phyloP scores from a whole-genome alignment of 2,329 filamentous ascomycete genomes.

The Cercospora zeina region DNA sequence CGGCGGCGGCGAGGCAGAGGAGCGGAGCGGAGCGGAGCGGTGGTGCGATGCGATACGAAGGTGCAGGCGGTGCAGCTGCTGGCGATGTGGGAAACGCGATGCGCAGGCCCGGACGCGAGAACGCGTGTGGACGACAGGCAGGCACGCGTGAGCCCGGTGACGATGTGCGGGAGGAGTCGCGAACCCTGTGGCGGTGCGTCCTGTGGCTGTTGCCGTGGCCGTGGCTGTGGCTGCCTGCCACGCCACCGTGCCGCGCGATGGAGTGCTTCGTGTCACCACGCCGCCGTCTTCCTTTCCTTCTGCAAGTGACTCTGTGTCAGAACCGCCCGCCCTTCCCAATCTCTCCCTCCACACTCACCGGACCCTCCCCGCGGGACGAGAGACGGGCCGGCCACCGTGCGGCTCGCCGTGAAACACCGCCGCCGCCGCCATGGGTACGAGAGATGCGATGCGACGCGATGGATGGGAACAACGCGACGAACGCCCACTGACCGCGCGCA shows the following conservation, averaged over 20 bases:
- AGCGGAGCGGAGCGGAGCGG: not conserved
- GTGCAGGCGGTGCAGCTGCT: not conserved
- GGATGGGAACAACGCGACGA: not conserved
- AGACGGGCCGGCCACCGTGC: conserved; percentile 16
- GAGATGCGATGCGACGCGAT: not conserved
- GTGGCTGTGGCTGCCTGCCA: not conserved
- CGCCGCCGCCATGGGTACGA: conserved; percentile 40
- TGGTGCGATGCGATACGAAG: not conserved
- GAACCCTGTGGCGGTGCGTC: not conserved
- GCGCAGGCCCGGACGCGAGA: not conserved
- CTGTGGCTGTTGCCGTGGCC: not conserved
- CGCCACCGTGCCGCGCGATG: not conserved
- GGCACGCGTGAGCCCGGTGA: conserved; percentile 2
- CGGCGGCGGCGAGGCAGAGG: not conserved
- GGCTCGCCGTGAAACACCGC: conserved; percentile 37
- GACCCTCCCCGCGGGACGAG: conserved; percentile 17
- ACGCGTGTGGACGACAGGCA: not conserved
- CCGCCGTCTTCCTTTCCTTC: conserved; percentile 30
- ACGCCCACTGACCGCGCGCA: conserved; percentile 49
- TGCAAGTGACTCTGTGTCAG: conserved; percentile 19
- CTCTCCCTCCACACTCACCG: conserved; percentile 13
- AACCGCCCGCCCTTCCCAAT: conserved; percentile 22
- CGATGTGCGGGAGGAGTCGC: not conserved
- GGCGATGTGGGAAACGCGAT: not conserved
- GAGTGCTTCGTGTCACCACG: conserved; percentile 19